Evolutionary conservation across 345 rosid species (phyloP).

Genomic region (Limnanthes douglasii): DNA sequence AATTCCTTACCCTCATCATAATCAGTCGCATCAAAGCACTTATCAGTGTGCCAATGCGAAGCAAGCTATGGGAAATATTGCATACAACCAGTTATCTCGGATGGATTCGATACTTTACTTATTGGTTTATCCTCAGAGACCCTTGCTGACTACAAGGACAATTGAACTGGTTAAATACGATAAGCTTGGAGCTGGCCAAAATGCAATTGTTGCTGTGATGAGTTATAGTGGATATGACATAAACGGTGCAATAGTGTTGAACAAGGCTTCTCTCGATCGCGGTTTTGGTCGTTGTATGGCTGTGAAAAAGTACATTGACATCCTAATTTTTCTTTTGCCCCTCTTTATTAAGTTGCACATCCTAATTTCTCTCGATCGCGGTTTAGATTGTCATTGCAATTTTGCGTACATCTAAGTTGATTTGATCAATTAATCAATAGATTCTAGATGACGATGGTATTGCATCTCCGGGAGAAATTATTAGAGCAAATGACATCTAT

Average conservation of each 20-base stretch:
- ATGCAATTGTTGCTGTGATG: slow-evolving; percentile 97
- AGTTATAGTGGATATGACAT: slow-evolving; percentile 94
- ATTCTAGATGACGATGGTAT: slow-evolving; percentile 75
- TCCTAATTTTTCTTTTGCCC: no score
- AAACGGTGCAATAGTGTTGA: slow-evolving; percentile 97
- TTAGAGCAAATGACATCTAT: slow-evolving; percentile 46
- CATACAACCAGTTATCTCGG: slow-evolving; percentile 78
- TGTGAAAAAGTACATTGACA: slow-evolving; percentile 92
- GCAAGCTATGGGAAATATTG: slow-evolving; percentile 98
- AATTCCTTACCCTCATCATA: slow-evolving; percentile 96
- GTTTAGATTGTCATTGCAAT: no score
- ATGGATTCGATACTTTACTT: slow-evolving; percentile 85
- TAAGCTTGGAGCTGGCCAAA: slow-evolving; percentile 98
- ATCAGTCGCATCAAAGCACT: slow-evolving; percentile 95
- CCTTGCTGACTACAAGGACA: slow-evolving; percentile 85
- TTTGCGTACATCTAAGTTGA: no score
- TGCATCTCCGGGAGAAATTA: slow-evolving; percentile 87
- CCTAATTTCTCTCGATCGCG: no score
- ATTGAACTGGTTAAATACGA: slow-evolving; percentile 92
- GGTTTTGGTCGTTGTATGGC: slow-evolving; percentile 98
- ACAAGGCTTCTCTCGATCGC: slow-evolving; percentile 90
- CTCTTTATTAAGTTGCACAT: no score
- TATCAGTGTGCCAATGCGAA: slow-evolving; percentile 99
- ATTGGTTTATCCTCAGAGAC: slow-evolving; percentile 90
- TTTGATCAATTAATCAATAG: no score